phyloP scores from a whole-genome alignment of 768 basidiomycete species.

The Mycena filopes region DNA sequence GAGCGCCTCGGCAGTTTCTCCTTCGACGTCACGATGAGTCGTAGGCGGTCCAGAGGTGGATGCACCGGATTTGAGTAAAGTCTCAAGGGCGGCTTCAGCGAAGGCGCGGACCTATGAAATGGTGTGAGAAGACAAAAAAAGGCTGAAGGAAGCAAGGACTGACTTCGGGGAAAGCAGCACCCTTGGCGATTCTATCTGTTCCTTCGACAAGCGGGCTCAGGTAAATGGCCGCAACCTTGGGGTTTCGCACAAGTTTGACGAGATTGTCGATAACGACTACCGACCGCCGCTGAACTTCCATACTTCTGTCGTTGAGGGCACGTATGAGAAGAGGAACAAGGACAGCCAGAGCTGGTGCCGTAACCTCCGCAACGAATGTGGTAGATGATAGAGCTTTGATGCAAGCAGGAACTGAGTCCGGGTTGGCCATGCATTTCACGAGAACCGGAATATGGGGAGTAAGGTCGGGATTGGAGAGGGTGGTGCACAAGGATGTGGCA shows the following conservation, averaged over 20 bases:
- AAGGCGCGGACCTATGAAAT: conserved; percentile 86
- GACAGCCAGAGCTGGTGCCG: conserved; percentile 94
- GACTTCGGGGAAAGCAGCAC: conserved; percentile 96
- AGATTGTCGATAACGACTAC: conserved; percentile 96
- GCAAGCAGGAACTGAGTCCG: conserved; percentile 87
- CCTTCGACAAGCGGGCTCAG: conserved; percentile 89
- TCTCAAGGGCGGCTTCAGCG: conserved; percentile 82
- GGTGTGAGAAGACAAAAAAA: background rate
- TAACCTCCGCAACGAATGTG: conserved; percentile 98
- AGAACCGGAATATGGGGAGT: conserved; percentile 88
- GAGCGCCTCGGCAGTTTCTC: conserved; percentile 68
- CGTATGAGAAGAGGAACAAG: conserved; percentile 91
- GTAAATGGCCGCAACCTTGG: conserved; percentile 88
- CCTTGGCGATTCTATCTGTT: conserved; percentile 88
- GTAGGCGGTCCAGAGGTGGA: conserved; percentile 77
- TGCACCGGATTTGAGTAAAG: conserved; percentile 86
- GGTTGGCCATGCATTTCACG: conserved; percentile 94
- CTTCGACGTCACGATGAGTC: conserved; percentile 74
- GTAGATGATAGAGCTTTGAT: conserved; percentile 96
- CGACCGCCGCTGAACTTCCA: conserved; percentile 94
- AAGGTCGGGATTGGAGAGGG: conserved; percentile 94
- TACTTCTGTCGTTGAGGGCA: conserved; percentile 93
- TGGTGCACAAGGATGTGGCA: conserved; percentile 88
- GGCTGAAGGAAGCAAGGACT: conserved; percentile 37
- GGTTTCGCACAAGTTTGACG: conserved; percentile 95